Conservation (phyloP, 1,284 basidiomycete species). For the Fomitopsis schrenkii region DNA sequence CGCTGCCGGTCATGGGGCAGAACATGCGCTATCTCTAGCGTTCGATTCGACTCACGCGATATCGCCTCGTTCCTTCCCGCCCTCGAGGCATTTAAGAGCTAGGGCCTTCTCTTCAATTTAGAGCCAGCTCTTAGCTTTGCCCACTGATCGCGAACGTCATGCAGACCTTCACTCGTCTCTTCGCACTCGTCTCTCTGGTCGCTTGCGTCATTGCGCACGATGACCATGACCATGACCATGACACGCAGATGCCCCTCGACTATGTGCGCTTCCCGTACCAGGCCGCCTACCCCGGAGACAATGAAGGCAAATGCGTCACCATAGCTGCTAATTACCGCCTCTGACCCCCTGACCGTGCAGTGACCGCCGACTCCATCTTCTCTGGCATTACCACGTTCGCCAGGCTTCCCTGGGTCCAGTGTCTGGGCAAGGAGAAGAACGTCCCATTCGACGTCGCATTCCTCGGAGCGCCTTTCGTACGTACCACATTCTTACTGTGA, state of each 20-base stretch:
- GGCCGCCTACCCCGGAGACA: slow-evolving; percentile 45
- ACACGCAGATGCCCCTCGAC: slow-evolving; percentile 54
- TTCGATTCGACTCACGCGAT: neutral
- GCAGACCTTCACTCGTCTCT: slow-evolving; percentile 11
- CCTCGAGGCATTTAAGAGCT: slow-evolving; percentile 3
- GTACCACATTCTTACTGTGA: slow-evolving; percentile 22
- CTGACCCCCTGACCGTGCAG: slow-evolving; percentile 27
- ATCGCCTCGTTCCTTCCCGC: slow-evolving; percentile 3
- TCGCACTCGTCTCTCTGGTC: slow-evolving; percentile 11
- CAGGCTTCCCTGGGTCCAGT: slow-evolving; percentile 71
- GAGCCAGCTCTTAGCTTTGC: neutral
- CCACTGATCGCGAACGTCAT: slow-evolving; percentile 11
- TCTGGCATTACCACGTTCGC: slow-evolving; percentile 76
- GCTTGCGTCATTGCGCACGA: slow-evolving; percentile 31
- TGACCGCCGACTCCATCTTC: slow-evolving; percentile 68
- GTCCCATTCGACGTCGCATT: slow-evolving; percentile 71
- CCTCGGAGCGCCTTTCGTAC: slow-evolving; percentile 74
- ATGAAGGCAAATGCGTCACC: slow-evolving; percentile 41
- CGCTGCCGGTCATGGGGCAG: slow-evolving; percentile 14
- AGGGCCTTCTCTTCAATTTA: neutral
- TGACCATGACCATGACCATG: slow-evolving; percentile 27
- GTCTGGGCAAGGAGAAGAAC: slow-evolving; percentile 54
- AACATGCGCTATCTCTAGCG: slow-evolving; percentile 12
- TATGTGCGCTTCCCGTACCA: slow-evolving; percentile 64
- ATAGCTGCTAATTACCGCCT: neutral